A percentile compares a stretch with the other conserved stretches of the same genome.
Conservation (phyloP, 768 basidiomycete species). For the Austroboletus eburneus region DNA sequence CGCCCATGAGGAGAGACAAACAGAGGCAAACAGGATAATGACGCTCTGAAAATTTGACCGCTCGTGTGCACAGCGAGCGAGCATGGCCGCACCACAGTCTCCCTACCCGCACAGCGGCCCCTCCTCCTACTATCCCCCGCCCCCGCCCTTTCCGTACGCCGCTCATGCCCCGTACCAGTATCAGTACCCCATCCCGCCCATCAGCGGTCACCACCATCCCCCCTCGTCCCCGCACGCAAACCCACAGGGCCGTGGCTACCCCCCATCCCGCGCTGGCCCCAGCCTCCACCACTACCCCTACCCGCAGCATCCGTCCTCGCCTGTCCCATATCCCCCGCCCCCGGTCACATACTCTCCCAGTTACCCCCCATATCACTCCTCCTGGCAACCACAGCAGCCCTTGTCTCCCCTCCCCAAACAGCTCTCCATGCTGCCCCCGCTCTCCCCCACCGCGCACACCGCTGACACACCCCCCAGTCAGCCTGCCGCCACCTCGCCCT, state of each 20-base stretch:
- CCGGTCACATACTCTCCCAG: conserved; percentile 35
- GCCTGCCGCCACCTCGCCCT: conserved; percentile 19
- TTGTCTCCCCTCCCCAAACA: conserved; percentile 64
- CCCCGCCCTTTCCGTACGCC: conserved; percentile 33
- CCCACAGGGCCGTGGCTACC: conserved; percentile 30
- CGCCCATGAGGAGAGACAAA: conserved; percentile 13
- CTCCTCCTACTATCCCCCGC: conserved; percentile 26
- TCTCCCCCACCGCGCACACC: conserved; percentile 4
- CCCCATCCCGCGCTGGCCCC: conserved; percentile 36
- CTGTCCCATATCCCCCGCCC: conserved; percentile 20
- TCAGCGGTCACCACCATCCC: too few relatives aligned
- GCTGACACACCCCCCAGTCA: neutral
- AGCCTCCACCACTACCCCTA: conserved; percentile 35
- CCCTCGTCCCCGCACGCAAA: conserved; percentile 34
- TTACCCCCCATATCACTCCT: conserved; percentile 33
- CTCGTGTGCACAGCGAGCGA: conserved; percentile 11
- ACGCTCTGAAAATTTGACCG: conserved; percentile 10
- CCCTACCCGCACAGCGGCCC: conserved; percentile 27
- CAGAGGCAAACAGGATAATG: conserved; percentile 14
- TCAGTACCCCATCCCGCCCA: conserved; percentile 39
- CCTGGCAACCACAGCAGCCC: conserved; percentile 45
- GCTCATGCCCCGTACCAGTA: conserved; percentile 30
- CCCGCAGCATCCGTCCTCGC: conserved; percentile 27
- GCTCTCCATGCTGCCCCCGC: conserved; percentile 44
- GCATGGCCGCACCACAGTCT: conserved; percentile 24